Evolutionary conservation across 2,329 filamentous ascomycete genomes (phyloP).

Genomic region (Arachnomyces sp.): DNA sequence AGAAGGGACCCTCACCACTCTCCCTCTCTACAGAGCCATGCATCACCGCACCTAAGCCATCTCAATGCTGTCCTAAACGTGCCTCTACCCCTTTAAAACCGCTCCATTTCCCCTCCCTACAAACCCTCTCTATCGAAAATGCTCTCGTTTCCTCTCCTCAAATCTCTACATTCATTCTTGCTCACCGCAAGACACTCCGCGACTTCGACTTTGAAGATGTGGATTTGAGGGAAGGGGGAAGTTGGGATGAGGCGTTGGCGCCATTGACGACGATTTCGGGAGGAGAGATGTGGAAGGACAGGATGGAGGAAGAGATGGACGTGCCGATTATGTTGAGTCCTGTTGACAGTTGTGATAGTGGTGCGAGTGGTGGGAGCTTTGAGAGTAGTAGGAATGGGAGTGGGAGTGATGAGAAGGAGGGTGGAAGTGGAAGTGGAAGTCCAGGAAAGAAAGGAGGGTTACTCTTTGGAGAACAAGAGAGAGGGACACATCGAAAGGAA

Average conservation of each 20-base stretch:
- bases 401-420: constrained; percentile 18
- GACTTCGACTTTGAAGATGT: constrained; percentile 79
- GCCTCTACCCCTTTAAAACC: constrained; percentile 43
- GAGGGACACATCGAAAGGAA: too few relatives aligned
- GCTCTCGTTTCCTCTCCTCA: constrained; percentile 63
- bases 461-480: too few relatives aligned
- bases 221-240: constrained; percentile 56
- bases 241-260: constrained; percentile 75
- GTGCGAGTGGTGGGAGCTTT: constrained; percentile 3
- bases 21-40: constrained; percentile 59
- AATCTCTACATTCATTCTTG: constrained; percentile 59
- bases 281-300: constrained; percentile 31
- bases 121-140: constrained; percentile 65
- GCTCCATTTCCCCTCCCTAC: constrained; percentile 60
- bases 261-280: constrained; percentile 48
- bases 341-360: constrained; percentile 9
- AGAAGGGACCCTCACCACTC: constrained; percentile 65
- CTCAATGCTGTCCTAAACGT: constrained; percentile 17
- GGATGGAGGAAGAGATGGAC: constrained; percentile 32
- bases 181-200: constrained; percentile 60
- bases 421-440: constrained; percentile 5
- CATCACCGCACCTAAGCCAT: constrained; percentile 28
- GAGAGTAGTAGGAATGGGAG: constrained; percentile 20
- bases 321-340: constrained; percentile 32
- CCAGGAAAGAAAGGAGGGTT: too few relatives aligned